Conservation (phyloP, 495 filamentous ascomycete genomes). For the Penicillium robsamsonii region DNA sequence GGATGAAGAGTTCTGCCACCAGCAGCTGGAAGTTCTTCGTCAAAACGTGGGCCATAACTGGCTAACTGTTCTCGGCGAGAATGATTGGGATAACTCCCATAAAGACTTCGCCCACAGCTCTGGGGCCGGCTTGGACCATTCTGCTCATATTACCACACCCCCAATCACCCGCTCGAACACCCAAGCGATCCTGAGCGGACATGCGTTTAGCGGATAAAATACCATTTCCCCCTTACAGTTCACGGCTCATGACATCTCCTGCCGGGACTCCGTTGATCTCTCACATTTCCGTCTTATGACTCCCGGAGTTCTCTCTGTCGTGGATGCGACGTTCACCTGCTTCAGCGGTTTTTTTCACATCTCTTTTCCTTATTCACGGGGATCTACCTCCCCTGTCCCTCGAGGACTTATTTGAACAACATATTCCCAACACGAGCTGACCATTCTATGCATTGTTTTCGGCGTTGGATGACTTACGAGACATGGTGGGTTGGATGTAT, state of each 20-base stretch:
- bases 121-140: conserved; percentile 35
- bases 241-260: neutral
- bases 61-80: conserved; percentile 80
- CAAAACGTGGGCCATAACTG: conserved; percentile 82
- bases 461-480: conserved; percentile 45
- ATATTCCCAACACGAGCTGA: conserved; percentile 7
- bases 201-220: conserved; percentile 42
- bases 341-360: neutral
- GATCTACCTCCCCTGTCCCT: neutral
- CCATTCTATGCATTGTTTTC: conserved; percentile 36
- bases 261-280: conserved; percentile 4
- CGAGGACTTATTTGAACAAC: conserved; percentile 11
- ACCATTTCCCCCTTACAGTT: neutral
- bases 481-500: conserved; percentile 48
- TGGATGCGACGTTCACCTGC: neutral
- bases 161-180: conserved; percentile 39
- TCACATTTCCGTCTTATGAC: neutral
- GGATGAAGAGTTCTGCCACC: conserved; percentile 74
- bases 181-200: conserved; percentile 53
- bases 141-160: conserved; percentile 38
- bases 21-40: conserved; percentile 80
- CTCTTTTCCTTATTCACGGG: conserved; percentile 3
- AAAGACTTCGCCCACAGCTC: conserved; percentile 35
- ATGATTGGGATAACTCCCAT: conserved; percentile 54
- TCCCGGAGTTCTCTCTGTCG: neutral